Percentiles rank a stretch among this genome's conserved stretches.
These are phyloP conservation scores for Apiospora marii DNA, from an alignment of 2,329 filamentous ascomycete species.

Conservation along the genomic window DNA sequence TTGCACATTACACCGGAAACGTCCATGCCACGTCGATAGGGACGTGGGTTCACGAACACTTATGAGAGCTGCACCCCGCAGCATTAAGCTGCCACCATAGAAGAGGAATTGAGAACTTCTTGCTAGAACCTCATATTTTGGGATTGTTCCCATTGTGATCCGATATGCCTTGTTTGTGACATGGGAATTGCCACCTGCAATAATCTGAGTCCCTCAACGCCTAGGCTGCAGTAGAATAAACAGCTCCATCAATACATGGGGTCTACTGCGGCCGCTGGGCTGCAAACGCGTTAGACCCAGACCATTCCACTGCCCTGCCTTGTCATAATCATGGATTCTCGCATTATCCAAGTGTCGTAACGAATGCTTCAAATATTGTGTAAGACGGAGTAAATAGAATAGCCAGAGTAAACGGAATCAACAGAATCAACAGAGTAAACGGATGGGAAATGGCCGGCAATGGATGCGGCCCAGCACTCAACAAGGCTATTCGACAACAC, in stretches of 20 bases:
- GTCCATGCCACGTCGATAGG: not conserved
- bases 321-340: too few relatives aligned
- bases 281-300: not conserved
- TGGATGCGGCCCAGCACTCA: not conserved
- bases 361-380: not conserved
- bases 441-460: not conserved
- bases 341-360: not conserved
- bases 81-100: not conserved
- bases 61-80: not conserved
- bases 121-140: too few relatives aligned
- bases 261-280: not conserved
- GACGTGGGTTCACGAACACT: not conserved
- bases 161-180: too few relatives aligned
- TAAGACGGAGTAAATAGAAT: not conserved
- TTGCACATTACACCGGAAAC: not conserved
- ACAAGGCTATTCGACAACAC: not conserved
- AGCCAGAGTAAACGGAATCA: too few relatives aligned
- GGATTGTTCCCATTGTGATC: too few relatives aligned
- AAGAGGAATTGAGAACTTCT: not conserved
- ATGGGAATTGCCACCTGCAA: too few relatives aligned
- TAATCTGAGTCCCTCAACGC: too few relatives aligned
- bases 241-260: too few relatives aligned
- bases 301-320: not conserved
- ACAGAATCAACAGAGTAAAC: too few relatives aligned
- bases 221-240: too few relatives aligned